Evolutionary conservation across 2,329 filamentous ascomycete species (phyloP), one percentile per base, ranked within the genome.

Genomic region (Gliomastix tumulicola): DNA sequence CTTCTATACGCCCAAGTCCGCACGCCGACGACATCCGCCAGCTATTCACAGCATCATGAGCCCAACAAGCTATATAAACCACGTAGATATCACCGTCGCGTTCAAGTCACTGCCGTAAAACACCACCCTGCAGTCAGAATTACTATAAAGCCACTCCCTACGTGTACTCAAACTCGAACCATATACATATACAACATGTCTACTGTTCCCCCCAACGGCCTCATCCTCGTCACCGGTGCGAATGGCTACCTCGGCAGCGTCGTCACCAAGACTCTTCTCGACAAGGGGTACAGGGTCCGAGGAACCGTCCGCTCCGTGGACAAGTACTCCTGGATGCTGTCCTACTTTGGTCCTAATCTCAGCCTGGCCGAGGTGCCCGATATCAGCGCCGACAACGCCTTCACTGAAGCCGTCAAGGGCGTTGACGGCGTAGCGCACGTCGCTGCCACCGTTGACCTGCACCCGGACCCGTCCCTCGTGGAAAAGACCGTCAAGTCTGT

Each of bases 241-340:
- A 49, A 42, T 2, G 49, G 47, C 12, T 53, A 53, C 49, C 54
- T 49, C 49, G 56, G 56, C 15, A 55, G 55, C n/a, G 56, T 59
- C 36, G 44, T 60, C 19, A 53, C 59, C 28, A 54, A 59, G 32
- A 38, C 39, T 4, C 46, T 60, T 3, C 43, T 62, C 1, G 25
- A 35, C 4, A 45, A 49, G 4, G 58, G 56, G 7, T 17, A 58
- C 19, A 48, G 43, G 21, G 57, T 62, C 16, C 49, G 56, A 3
- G 57, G 51, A n/a, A 47, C 50, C 2, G 52, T 53, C 1, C 48
- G 55, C 6, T 54, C 55, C n/a, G n/a, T n/a, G n/a, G n/a, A n/a
- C n/a, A n/a, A n/a, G n/a, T n/a, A n/a, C n/a, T n/a, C n/a, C n/a
- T n/a, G n/a, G n/a, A n/a, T 28, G n/a, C 25, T 28, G 13, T 28